Percentiles rank a stretch among this genome's conserved stretches.
These are phyloP conservation scores for Saccharomycopsis amapae DNA, from an alignment of 805 yeast genomes.

Conservation along the genomic window DNA sequence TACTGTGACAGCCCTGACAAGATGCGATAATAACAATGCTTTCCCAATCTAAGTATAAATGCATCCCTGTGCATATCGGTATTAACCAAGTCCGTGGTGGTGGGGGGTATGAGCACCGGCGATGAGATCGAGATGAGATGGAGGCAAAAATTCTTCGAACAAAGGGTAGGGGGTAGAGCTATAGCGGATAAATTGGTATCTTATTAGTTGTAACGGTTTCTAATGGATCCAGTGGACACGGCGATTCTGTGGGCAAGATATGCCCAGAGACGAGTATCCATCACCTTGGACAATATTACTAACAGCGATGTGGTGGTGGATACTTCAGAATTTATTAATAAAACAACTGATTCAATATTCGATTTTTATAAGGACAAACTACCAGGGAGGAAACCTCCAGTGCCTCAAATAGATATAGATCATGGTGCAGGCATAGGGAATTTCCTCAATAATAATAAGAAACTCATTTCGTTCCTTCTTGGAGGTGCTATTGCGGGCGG, in stretches of 20 bases:
- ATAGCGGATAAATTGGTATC: no score
- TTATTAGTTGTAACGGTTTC: no score
- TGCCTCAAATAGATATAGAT: neutral
- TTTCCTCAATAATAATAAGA: neutral
- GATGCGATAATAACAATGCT: no score
- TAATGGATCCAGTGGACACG: slow-evolving; percentile 6
- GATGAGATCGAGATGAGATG: no score
- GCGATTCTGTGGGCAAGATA: slow-evolving; percentile 21
- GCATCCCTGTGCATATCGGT: no score
- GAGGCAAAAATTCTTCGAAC: no score
- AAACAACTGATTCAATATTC: slow-evolving; percentile 12
- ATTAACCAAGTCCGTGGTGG: no score
- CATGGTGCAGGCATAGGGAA: neutral
- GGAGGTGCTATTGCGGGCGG: slow-evolving; percentile 14
- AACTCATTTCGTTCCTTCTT: slow-evolving; percentile 9
- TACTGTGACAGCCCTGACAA: no score
- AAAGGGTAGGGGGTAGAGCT: no score
- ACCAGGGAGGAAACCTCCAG: neutral
- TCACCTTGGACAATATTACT: slow-evolving; percentile 4
- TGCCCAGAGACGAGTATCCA: slow-evolving; percentile 3
- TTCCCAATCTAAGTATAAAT: no score
- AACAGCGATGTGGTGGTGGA: slow-evolving; percentile 10
- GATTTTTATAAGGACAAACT: slow-evolving; percentile 10
- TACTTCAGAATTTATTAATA: slow-evolving; percentile 9
- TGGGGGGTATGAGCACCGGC: no score